Conservation (phyloP, 257 asterid species). For the Lavandula angustifolia region DNA sequence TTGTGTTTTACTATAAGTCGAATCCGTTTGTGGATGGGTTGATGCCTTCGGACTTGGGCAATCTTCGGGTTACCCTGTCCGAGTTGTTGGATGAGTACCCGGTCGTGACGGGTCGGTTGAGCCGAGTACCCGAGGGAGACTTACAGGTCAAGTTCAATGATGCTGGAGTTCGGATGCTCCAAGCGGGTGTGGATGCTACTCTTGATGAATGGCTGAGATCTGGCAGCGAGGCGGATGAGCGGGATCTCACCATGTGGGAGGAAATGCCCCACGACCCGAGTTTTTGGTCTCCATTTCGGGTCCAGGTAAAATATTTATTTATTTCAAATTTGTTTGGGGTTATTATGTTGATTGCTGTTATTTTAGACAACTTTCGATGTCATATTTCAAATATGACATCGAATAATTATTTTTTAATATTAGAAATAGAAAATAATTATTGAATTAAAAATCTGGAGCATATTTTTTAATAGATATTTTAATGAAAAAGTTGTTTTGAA, state of each 20-base stretch:
- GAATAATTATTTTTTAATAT: too few relatives aligned
- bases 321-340: too few relatives aligned
- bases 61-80: conserved; percentile 47
- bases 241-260: conserved; percentile 67
- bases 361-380: too few relatives aligned
- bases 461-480: too few relatives aligned
- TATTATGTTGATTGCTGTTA: too few relatives aligned
- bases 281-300: conserved; percentile 68
- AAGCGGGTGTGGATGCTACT: conserved; percentile 45
- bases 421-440: too few relatives aligned
- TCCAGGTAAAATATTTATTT: conserved; percentile 48
- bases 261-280: conserved; percentile 53
- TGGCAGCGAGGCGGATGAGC: conserved; percentile 50
- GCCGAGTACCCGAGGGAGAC: conserved; percentile 37
- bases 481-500: too few relatives aligned
- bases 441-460: too few relatives aligned
- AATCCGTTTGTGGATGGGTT: conserved; percentile 52
- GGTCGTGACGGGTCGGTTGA: conserved; percentile 57
- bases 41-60: conserved; percentile 40
- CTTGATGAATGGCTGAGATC: conserved; percentile 67
- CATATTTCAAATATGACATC: too few relatives aligned
- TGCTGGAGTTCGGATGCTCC: conserved; percentile 64
- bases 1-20: conserved; percentile 48
- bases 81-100: conserved; percentile 51
- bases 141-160: conserved; percentile 64